Evolutionary conservation across 169 alveolate genomes (phyloP).

Genomic region (Plasmodium gallinaceum): DNA sequence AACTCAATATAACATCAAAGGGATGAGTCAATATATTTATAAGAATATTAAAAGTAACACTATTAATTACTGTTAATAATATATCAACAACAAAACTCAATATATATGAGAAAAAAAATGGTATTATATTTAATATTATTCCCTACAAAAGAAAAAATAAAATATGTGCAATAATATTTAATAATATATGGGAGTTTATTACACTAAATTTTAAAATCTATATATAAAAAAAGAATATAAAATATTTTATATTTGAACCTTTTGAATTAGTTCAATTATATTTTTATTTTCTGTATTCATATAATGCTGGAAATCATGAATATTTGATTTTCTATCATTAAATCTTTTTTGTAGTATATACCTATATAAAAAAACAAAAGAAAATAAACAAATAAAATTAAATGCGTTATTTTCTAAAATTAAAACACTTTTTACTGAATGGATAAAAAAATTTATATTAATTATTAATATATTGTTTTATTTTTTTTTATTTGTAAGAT

Average conservation of each 20-base stretch:
- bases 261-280: constrained; percentile 70
- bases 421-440: no score
- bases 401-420: background rate
- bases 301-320: constrained; percentile 65
- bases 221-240: constrained; percentile 5
- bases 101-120: constrained; percentile 68
- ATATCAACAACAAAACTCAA: constrained; percentile 67
- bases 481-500: background rate
- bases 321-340: constrained; percentile 47
- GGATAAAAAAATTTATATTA: background rate
- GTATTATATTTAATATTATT: constrained; percentile 65
- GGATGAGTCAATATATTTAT: constrained; percentile 61
- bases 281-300: constrained; percentile 64
- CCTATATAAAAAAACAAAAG: constrained; percentile 10
- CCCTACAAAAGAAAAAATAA: constrained; percentile 56
- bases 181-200: background rate
- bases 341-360: constrained; percentile 63
- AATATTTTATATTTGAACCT: constrained; percentile 37
- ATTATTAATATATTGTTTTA: background rate
- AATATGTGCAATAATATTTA: background rate
- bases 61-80: constrained; percentile 62
- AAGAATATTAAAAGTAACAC: constrained; percentile 47
- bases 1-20: constrained; percentile 71
- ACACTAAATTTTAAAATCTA: constrained; percentile 15
- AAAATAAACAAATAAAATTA: background rate